Evolutionary conservation across 345 rosid genomes (phyloP), one percentile per base, ranked within the genome.

Genomic region (Gossypium australe): DNA sequence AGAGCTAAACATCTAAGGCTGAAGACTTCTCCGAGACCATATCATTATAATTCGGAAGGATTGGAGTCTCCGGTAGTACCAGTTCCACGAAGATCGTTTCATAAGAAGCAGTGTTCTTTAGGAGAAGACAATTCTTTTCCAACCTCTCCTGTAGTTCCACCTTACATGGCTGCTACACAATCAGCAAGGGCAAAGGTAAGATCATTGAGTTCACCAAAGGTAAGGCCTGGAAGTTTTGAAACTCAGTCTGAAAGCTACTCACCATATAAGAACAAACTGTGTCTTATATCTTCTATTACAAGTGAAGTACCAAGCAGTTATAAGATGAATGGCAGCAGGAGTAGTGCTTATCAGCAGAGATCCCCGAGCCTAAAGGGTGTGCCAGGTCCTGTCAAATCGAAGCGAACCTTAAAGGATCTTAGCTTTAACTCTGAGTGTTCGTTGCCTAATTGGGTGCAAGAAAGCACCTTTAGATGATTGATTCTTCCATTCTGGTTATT

Each of bases 81-180:
- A n/a, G 77, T 71, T 43, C 75, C 86, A 2, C 84, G 86, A 78
- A 90, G 88, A 74, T 79, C 79, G 13, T 78, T 73, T 61, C 86
- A 92, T 68, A 82, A 76, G 77, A 94, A 82, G 81, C 94, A 87
- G 70, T 80, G 62, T 71, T 90, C 97, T 0, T 11, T 81, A n/a
- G 90, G 90, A 55, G 93, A 92, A 11, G 97, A 94, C 60, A 88
- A 84, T 22, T 71, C 78, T 2, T 85, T 77, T 71, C 53, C 86
- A 3, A 68, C 80, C 24, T 81, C 89, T 25, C 89, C 78, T 45
- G 51, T 66, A 10, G 51, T 86, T 17, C 98, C 97, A 67, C 84
- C 97, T 56, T 94, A 94, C 78, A 94, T 94, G 98, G 92, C 95
- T 62, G 87, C 95, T 67, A 94, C 98, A 12, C 89, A 89, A 82